Conservation (phyloP, 306 rosid species). For the Ceratonia siliqua region DNA sequence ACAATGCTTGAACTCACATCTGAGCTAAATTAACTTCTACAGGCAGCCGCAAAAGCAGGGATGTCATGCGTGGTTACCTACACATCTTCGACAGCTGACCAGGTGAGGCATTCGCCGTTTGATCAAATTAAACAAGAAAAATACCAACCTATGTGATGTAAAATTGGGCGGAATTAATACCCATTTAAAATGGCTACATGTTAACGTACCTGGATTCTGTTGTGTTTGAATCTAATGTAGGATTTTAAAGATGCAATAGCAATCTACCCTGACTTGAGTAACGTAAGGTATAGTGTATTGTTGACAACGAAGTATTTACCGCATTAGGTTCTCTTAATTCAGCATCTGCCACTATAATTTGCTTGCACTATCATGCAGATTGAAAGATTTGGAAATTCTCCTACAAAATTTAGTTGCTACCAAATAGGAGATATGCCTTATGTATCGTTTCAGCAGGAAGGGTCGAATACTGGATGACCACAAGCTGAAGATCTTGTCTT, state of each 20-base stretch:
- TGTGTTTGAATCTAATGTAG: conserved; percentile 39
- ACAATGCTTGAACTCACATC: conserved; percentile 9
- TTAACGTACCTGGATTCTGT: conserved; percentile 23
- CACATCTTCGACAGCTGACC: conserved; percentile 87
- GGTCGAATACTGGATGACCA: conserved; percentile 24
- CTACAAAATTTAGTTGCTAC: conserved; percentile 63
- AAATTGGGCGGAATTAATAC: neutral
- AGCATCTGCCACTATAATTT: neutral
- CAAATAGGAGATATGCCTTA: conserved; percentile 38
- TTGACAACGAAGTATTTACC: neutral
- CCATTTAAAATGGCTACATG: conserved; percentile 18
- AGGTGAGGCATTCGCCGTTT: conserved; percentile 50
- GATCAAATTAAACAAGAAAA: neutral
- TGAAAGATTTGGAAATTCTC: conserved; percentile 76
- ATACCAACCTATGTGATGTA: neutral
- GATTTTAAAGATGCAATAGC: conserved; percentile 85
- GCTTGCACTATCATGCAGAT: conserved; percentile 51
- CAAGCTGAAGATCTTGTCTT: conserved; percentile 15
- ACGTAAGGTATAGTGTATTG: conserved; percentile 57
- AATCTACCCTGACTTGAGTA: conserved; percentile 80
- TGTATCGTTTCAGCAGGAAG: neutral
- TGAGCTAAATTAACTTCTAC: conserved; percentile 28
- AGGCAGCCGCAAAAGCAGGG: conserved; percentile 95
- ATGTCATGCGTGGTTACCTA: conserved; percentile 85
- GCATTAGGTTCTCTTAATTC: neutral